Base-by-base conservation (phyloP, 1,284 basidiomycete species). In the Sporisorium iseilematis-ciliati region DNA sequence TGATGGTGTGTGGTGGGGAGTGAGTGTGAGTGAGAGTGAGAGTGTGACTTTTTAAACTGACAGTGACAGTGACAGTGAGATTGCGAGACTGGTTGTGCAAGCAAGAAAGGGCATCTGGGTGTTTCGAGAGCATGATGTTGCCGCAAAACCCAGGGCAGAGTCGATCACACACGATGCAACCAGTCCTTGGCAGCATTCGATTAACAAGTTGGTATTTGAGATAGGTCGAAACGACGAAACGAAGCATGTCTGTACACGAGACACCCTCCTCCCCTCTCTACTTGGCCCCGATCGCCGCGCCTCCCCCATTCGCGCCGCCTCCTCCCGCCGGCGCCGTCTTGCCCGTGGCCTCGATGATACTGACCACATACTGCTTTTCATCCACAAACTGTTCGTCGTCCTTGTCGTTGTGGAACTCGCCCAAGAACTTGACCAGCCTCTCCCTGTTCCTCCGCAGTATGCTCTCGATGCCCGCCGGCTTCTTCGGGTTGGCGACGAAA, bases 401-500 rank as follows among this genome's bases (percentile, higher is more conserved):
- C 86, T 97, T 97, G 85, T 99, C 96, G 84, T 97, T 98, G 85
- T 98, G 96, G 88, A 99, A 99, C 66, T 90, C 90, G 85, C 91
- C 91, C 65, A 99, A 87, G 87, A 98, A 99, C 6, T 88, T 87
- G 43, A 99, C 88, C 14, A 99, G 87, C 82, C 97, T 95, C 20
- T 97, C 94, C 87, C 94, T 94, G 87, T 99, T 99, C 75, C 96
- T 87, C 64, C 92, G 88, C 14, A 99, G 88, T 70, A 99, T 99
- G 33, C 87, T 88, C 82, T 96, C 95, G 70, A 99, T 97, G 82
- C 95, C 92, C 31, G 93, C 90, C 10, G 96, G 95, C 86, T 99
- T 99, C 90, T 97, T 97, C 23, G 96, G 96, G 84, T 99, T 99
- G 43, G 97, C 96, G 40, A 99, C 96, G 82, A 99, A 99, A 6